These are phyloP conservation scores for Amphirosellinia nigrospora DNA, from an alignment of 495 filamentous ascomycete genomes.

Conservation along the genomic window DNA sequence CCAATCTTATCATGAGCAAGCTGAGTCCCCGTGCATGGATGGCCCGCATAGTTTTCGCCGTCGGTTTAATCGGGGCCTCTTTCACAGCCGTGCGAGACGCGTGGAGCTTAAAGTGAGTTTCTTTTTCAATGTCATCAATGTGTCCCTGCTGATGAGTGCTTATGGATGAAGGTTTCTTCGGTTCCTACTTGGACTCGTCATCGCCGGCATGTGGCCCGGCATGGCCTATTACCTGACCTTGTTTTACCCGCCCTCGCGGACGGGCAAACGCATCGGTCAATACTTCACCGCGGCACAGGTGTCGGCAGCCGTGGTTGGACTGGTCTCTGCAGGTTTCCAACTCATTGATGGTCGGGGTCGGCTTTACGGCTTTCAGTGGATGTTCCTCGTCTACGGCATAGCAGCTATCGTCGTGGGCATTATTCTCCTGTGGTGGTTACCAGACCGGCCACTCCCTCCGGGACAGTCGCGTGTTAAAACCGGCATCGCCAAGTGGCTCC, in stretches of 20 bases:
- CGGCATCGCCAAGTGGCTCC: slow-evolving; percentile 63
- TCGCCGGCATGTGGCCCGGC: slow-evolving; percentile 93
- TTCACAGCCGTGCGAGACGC: slow-evolving; percentile 80
- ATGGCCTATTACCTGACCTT: slow-evolving; percentile 94
- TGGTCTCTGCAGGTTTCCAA: slow-evolving; percentile 91
- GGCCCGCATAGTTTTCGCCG: slow-evolving; percentile 87
- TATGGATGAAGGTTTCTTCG: slow-evolving; percentile 66
- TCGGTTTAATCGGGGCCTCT: slow-evolving; percentile 81
- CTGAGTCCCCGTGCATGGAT: slow-evolving; percentile 90
- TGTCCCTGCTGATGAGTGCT: not conserved
- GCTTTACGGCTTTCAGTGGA: slow-evolving; percentile 88
- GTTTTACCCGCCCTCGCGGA: slow-evolving; percentile 87
- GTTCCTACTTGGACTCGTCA: slow-evolving; percentile 85
- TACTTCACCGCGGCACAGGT: slow-evolving; percentile 92
- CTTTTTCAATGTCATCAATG: too few species aligned
- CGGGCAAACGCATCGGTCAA: slow-evolving; percentile 84
- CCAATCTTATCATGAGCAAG: slow-evolving; percentile 86
- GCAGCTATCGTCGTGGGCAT: slow-evolving; percentile 74
- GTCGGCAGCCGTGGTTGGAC: slow-evolving; percentile 85
- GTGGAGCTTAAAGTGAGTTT: slow-evolving; percentile 82
- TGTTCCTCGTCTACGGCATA: slow-evolving; percentile 90
- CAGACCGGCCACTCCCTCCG: slow-evolving; percentile 77
- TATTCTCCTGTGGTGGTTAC: slow-evolving; percentile 84
- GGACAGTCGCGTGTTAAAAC: slow-evolving; percentile 56
- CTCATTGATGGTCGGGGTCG: slow-evolving; percentile 82